These are phyloP conservation scores for Irpex sp. DNA, from an alignment of 1,284 basidiomycete genomes.

Conservation along the genomic window DNA sequence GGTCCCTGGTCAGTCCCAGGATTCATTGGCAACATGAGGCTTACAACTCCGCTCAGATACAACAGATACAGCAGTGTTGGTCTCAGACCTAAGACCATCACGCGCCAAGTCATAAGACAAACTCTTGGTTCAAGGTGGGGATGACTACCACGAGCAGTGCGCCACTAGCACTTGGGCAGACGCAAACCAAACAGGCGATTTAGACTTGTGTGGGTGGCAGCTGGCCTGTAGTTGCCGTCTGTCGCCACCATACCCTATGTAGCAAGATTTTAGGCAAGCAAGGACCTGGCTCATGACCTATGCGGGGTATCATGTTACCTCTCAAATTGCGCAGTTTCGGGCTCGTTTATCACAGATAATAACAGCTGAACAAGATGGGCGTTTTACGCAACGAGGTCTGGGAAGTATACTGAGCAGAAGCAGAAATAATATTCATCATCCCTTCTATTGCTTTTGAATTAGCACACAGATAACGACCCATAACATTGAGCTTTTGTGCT, in stretches of 20 bases:
- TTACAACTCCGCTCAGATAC: no score
- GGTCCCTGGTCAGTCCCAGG: no score
- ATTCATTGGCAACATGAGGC: no score
- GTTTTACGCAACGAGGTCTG: not conserved
- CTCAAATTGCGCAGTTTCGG: not conserved
- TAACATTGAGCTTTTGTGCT: not conserved
- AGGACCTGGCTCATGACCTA: not conserved
- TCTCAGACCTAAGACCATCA: not conserved
- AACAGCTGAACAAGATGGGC: not conserved
- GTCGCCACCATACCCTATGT: not conserved
- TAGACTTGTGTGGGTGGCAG: not conserved
- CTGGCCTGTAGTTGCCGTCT: not conserved
- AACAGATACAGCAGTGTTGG: not conserved
- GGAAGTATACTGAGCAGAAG: not conserved
- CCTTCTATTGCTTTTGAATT: not conserved
- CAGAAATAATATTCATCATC: not conserved
- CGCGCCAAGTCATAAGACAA: not conserved
- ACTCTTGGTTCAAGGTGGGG: not conserved
- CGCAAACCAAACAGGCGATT: not conserved
- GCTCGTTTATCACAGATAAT: not conserved
- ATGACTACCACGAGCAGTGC: not conserved
- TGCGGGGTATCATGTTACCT: not conserved
- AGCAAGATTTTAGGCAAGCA: not conserved
- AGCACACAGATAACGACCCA: not conserved
- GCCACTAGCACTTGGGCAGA: not conserved